Evolutionary conservation across 495 filamentous ascomycete species (phyloP).

Genomic region (Lepraria neglecta): DNA sequence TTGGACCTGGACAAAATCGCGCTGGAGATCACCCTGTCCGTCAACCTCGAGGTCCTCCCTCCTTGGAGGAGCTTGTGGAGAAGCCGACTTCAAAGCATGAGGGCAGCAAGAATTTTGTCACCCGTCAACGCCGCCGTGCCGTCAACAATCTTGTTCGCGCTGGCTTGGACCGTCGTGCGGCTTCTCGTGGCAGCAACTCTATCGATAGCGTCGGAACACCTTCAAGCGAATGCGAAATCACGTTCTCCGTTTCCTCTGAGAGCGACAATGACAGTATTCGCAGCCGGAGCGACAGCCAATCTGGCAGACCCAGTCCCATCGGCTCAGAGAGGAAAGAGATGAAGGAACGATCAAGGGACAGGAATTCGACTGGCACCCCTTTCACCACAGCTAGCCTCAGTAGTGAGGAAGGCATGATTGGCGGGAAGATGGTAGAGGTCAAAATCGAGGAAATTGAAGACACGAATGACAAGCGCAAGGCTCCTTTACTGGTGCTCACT

Average conservation of each 20-base stretch:
- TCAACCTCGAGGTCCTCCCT: slow-evolving; percentile 88
- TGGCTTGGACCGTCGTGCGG: slow-evolving; percentile 74
- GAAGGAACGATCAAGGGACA: slow-evolving; percentile 57
- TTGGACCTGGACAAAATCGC: slow-evolving; percentile 86
- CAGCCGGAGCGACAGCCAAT: slow-evolving; percentile 73
- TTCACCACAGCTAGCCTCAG: slow-evolving; percentile 58
- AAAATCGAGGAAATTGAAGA: slow-evolving; percentile 33
- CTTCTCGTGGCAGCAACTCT: slow-evolving; percentile 51
- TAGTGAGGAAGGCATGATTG: slow-evolving; percentile 53
- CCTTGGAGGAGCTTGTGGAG: slow-evolving; percentile 81
- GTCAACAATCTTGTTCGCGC: slow-evolving; percentile 87
- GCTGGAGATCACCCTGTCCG: slow-evolving; percentile 91
- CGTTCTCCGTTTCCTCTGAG: slow-evolving; percentile 61
- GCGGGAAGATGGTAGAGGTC: slow-evolving; percentile 48
- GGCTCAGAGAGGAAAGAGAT: slow-evolving; percentile 69
- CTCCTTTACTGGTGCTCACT: slow-evolving; percentile 77
- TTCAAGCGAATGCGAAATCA: slow-evolving; percentile 78
- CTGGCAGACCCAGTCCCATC: slow-evolving; percentile 73
- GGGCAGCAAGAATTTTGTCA: slow-evolving; percentile 97
- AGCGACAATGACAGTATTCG: slow-evolving; percentile 73
- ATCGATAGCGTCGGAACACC: slow-evolving; percentile 65
- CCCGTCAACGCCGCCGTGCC: slow-evolving; percentile 86
- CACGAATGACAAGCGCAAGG: slow-evolving; percentile 64
- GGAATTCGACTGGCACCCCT: slow-evolving; percentile 47
- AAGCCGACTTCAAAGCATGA: slow-evolving; percentile 92